These are phyloP conservation scores for Zygotorulaspora florentina DNA, from an alignment of 805 yeast species.

Conservation along the genomic window DNA sequence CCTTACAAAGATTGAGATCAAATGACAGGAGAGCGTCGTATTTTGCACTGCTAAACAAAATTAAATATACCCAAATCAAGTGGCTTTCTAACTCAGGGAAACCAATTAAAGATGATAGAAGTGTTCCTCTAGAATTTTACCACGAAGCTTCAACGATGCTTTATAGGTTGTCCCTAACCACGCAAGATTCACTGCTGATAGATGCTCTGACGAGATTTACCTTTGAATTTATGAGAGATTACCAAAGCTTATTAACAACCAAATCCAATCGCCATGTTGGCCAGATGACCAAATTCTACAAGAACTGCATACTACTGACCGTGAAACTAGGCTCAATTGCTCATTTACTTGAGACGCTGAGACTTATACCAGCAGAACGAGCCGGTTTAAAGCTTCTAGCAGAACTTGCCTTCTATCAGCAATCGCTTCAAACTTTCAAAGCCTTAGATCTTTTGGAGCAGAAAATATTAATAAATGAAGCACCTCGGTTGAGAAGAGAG, in stretches of 20 bases:
- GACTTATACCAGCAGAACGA: slow-evolving; percentile 2
- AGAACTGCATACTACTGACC: slow-evolving; percentile 16
- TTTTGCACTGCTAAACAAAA: slow-evolving; percentile 23
- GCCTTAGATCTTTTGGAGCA: slow-evolving; percentile 11
- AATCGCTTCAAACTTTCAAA: slow-evolving; percentile 22
- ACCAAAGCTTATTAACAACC: slow-evolving; percentile 6
- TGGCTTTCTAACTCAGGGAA: slow-evolving; percentile 23
- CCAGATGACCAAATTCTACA: slow-evolving; percentile 12
- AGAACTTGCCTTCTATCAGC: slow-evolving; percentile 19
- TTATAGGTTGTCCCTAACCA: slow-evolving; percentile 13
- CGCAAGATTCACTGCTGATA: slow-evolving; percentile 6
- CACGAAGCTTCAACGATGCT: slow-evolving; percentile 28
- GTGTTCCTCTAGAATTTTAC: slow-evolving; percentile 26
- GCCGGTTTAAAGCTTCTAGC: slow-evolving; percentile 8
- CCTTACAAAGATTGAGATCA: slow-evolving; percentile 24
- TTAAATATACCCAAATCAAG: slow-evolving; percentile 17
- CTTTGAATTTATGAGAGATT: slow-evolving; percentile 17
- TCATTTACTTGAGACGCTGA: slow-evolving; percentile 8
- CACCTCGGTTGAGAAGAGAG: background rate
- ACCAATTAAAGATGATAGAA: slow-evolving; percentile 1
- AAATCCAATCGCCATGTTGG: slow-evolving; percentile 6
- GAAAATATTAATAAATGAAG: background rate
- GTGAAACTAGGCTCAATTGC: slow-evolving; percentile 19
- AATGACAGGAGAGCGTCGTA: slow-evolving; percentile 15
- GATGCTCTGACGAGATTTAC: slow-evolving; percentile 21